A percentile compares a stretch with the other conserved stretches of the same genome.
Conservation (phyloP, 1,284 basidiomycete genomes). For the Meira nashicola region DNA sequence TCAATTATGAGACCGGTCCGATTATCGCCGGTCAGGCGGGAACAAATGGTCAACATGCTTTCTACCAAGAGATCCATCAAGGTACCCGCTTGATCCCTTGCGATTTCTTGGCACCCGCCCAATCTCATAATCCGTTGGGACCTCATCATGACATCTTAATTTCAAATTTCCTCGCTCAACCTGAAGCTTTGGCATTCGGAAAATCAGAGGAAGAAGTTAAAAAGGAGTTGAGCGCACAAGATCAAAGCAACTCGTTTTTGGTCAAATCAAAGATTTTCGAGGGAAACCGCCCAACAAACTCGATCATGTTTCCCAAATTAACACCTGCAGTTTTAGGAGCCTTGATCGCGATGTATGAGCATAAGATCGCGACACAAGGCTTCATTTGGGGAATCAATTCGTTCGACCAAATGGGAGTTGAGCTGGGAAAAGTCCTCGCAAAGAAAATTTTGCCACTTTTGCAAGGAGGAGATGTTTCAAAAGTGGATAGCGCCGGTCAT, state of each 20-base stretch:
- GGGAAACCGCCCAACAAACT: conserved; percentile 95
- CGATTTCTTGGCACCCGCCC: conserved; percentile 92
- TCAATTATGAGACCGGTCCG: conserved; percentile 94
- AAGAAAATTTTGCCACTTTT: conserved; percentile 91
- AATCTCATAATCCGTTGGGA: conserved; percentile 82
- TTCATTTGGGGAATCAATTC: conserved; percentile 96
- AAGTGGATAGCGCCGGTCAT: conserved; percentile 68
- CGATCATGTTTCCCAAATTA: conserved; percentile 86
- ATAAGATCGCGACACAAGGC: conserved; percentile 98
- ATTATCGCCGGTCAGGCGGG: conserved; percentile 98
- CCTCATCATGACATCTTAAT: conserved; percentile 94
- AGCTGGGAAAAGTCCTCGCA: conserved; percentile 84
- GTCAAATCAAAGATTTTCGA: conserved; percentile 97
- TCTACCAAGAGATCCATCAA: conserved; percentile 97
- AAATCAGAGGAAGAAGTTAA: conserved; percentile 87
- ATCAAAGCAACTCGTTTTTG: conserved; percentile 70
- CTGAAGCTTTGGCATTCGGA: conserved; percentile 92
- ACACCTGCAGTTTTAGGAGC: conserved; percentile 86
- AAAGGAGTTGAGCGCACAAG: conserved; percentile 67
- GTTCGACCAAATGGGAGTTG: conserved; percentile 62
- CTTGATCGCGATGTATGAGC: conserved; percentile 87
- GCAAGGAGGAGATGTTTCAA: conserved; percentile 62
- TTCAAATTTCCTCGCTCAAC: conserved; percentile 97
- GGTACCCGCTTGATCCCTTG: conserved; percentile 64
- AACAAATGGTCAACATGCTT: conserved; percentile 94